Evolutionary conservation across 2,329 filamentous ascomycete species (phyloP), one percentile per base, ranked within the genome.

Genomic region (Hypoxylon sp.): DNA sequence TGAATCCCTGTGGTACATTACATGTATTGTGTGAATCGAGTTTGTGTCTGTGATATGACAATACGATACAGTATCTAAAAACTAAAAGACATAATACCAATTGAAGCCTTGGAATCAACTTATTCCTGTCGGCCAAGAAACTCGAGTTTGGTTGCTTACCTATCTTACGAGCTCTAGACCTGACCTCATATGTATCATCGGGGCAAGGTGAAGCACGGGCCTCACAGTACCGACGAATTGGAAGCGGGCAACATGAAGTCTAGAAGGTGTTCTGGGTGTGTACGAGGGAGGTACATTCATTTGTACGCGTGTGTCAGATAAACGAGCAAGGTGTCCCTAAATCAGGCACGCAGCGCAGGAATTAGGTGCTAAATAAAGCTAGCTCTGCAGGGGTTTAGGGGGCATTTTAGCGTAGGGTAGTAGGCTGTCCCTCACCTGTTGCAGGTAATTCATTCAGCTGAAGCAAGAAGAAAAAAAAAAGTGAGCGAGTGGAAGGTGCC

Each of bases 351-450:
- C 21, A 19, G 32, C 16, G 34, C 25, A 42, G 23, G 29, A 35
- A n/a, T 20, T 50, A 51, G 36, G 31, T 58, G 19, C 55, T 55
- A 58, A 55, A 58, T 55, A 52, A 55, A 58, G 55, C 48, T 55
- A 58, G 50, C 50, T 47, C 38, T 30, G 17, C 37, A 48, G 38
- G 51, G 42, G 46, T 27, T 17, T 31, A 51, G 42, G 47, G 36
- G 47, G 27, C 13, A 30, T 38, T 50, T 43, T 51, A 51, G 44
- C 46, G 38, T 29, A 25, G 9, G 21, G 9, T 9, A 25, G 21
- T 9, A 47, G 30, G 38, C 43, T 37, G 51, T 49, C 35, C 51
- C 45, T 51, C 42, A 46, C 41, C 25, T 35, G 12, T 41, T 38
- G n/a, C n/a, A 27, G 8, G 37, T 25, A 5, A 45, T 42, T 38